These are phyloP conservation scores for Salix udensis DNA, from an alignment of 345 rosid genomes.

Conservation along the genomic window DNA sequence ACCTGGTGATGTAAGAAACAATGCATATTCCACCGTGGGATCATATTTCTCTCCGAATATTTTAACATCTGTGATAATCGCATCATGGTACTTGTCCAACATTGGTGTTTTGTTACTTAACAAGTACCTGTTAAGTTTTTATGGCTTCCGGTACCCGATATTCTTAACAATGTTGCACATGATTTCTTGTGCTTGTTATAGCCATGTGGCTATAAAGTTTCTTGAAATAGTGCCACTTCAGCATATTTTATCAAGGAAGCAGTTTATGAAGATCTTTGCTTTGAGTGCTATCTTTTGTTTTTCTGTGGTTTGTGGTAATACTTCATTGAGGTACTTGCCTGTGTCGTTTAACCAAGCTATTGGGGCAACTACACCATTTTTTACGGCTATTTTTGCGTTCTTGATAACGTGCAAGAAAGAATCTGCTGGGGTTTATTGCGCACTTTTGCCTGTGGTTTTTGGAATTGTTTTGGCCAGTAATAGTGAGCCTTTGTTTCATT, in stretches of 20 bases:
- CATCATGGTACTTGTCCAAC: conserved; percentile 90
- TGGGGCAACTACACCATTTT: conserved; percentile 98
- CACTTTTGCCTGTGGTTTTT: conserved; percentile 82
- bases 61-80: conserved; percentile 68
- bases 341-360: conserved; percentile 97
- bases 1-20: conserved; percentile 57
- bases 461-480: conserved; percentile 93
- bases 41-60: conserved; percentile 49
- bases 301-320: conserved; percentile 96
- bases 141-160: conserved; percentile 89
- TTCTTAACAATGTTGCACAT: conserved; percentile 91
- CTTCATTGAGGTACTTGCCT: conserved; percentile 85
- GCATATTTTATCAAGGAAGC: conserved; percentile 68
- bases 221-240: conserved; percentile 83
- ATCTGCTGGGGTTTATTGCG: conserved; percentile 75
- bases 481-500: conserved; percentile 84
- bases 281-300: conserved; percentile 80
- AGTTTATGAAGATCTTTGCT: conserved; percentile 77
- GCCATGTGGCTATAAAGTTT: conserved; percentile 63
- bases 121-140: conserved; percentile 88
- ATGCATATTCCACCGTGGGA: conserved; percentile 34
- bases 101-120: conserved; percentile 90
- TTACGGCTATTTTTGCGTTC: conserved; percentile 92
- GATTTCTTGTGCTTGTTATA: conserved; percentile 78
- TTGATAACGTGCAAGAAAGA: conserved; percentile 86